Percentiles rank a stretch among this genome's conserved stretches.
phyloP scores from a whole-genome alignment of 495 filamentous ascomycete genomes.

The Staphylotrichum longicolle region DNA sequence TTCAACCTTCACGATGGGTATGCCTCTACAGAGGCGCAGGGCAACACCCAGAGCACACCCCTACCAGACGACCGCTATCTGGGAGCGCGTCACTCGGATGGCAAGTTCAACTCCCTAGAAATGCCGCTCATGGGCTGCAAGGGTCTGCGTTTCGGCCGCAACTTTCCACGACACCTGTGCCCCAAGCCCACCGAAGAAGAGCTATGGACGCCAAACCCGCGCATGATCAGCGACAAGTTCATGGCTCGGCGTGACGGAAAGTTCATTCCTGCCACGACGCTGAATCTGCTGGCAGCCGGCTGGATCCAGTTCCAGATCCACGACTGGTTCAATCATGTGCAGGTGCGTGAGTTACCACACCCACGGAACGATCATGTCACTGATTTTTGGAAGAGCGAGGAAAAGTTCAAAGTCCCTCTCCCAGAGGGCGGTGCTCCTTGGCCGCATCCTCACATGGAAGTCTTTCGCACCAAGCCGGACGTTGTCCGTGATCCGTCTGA shows the following conservation, averaged over 20 bases:
- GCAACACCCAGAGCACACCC: slow-evolving; percentile 24
- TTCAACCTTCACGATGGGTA: slow-evolving; percentile 46
- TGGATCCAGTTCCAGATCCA: slow-evolving; percentile 51
- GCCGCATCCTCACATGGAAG: slow-evolving; percentile 33
- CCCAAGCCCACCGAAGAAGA: slow-evolving; percentile 38
- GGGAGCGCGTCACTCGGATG: slow-evolving; percentile 40
- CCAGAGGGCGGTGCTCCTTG: slow-evolving; percentile 32
- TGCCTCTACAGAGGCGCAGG: slow-evolving; percentile 32
- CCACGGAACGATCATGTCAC: too few relatives aligned
- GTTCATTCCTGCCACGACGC: slow-evolving; percentile 43
- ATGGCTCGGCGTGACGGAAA: slow-evolving; percentile 31
- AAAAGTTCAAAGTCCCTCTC: slow-evolving; percentile 34
- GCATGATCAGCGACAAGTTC: slow-evolving; percentile 39
- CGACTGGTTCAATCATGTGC: slow-evolving; percentile 42
- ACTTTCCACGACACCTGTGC: slow-evolving; percentile 36
- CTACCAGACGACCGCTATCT: slow-evolving; percentile 31
- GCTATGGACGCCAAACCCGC: slow-evolving; percentile 43
- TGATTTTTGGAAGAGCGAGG: slow-evolving; percentile 14
- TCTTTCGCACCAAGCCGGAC: slow-evolving; percentile 34
- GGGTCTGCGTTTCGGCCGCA: slow-evolving; percentile 45
- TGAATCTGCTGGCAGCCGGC: slow-evolving; percentile 47
- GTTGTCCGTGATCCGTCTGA: slow-evolving; percentile 33
- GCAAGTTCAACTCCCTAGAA: slow-evolving; percentile 41
- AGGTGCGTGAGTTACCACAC: slow-evolving; percentile 5
- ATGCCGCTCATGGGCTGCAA: slow-evolving; percentile 44